Evolutionary conservation across 495 filamentous ascomycete species (phyloP).

Genomic region (Penicillium pancosmium): DNA sequence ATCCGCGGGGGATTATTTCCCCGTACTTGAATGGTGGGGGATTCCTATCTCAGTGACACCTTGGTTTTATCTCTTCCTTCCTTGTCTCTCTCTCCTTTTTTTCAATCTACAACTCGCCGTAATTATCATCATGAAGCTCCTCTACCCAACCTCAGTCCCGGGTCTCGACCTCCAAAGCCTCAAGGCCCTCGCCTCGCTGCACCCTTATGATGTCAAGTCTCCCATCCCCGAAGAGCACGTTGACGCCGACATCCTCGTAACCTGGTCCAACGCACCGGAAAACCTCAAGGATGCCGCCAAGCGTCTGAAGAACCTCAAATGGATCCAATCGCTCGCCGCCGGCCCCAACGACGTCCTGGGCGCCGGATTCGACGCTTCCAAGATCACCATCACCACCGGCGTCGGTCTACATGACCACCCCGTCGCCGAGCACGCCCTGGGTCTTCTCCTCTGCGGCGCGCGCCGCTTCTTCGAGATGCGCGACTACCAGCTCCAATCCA

Average conservation of each 20-base stretch:
- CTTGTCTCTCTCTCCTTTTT: neutral
- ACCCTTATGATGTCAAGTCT: slow-evolving; percentile 57
- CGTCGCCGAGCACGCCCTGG: slow-evolving; percentile 61
- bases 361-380: slow-evolving; percentile 54
- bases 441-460: slow-evolving; percentile 51
- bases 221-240: slow-evolving; percentile 51
- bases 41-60: neutral
- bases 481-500: slow-evolving; percentile 53
- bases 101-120: neutral
- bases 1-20: neutral
- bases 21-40: too few species aligned
- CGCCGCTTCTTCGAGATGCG: slow-evolving; percentile 61
- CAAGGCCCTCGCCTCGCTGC: slow-evolving; percentile 55
- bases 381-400: slow-evolving; percentile 53
- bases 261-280: slow-evolving; percentile 55
- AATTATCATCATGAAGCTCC: slow-evolving; percentile 54
- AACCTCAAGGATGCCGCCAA: slow-evolving; percentile 56
- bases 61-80: neutral
- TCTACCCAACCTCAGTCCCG: slow-evolving; percentile 60
- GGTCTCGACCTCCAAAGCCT: slow-evolving; percentile 48
- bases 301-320: slow-evolving; percentile 53
- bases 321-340: slow-evolving; percentile 64
- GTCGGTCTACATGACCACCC: slow-evolving; percentile 62
- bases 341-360: slow-evolving; percentile 62
- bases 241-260: slow-evolving; percentile 59